Evolutionary conservation across 2,329 filamentous ascomycete genomes (phyloP).

Genomic region (Penicillium sp.): DNA sequence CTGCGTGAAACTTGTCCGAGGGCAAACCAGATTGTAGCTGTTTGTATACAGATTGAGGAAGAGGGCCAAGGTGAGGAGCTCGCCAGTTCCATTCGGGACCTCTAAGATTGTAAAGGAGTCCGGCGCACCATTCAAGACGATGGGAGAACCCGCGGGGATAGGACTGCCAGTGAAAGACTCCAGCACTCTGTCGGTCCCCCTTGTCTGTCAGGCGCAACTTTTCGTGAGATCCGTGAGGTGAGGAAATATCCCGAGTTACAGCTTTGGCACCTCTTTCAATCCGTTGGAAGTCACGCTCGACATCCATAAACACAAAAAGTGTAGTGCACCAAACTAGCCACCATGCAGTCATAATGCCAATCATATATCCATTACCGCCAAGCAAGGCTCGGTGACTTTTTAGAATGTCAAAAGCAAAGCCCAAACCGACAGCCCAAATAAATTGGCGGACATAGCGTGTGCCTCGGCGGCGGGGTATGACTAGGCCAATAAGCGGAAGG

Average conservation of each 20-base stretch:
- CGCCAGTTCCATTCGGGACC: slow-evolving; percentile 59
- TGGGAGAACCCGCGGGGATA: slow-evolving; percentile 50
- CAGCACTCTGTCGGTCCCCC: background rate
- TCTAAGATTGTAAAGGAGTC: slow-evolving; percentile 55
- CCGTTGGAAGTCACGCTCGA: slow-evolving; percentile 51
- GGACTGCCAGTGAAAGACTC: slow-evolving; percentile 49
- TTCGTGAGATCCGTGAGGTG: background rate
- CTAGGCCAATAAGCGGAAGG: slow-evolving; percentile 46
- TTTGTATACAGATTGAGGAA: slow-evolving; percentile 27
- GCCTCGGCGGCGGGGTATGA: slow-evolving; percentile 45
- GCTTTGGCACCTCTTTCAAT: slow-evolving; percentile 43
- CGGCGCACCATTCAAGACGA: slow-evolving; percentile 55
- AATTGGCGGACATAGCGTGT: slow-evolving; percentile 40
- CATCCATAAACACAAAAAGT: slow-evolving; percentile 53
- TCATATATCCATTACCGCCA: slow-evolving; percentile 50
- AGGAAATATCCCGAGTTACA: background rate
- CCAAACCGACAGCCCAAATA: slow-evolving; percentile 43
- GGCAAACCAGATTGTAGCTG: slow-evolving; percentile 20
- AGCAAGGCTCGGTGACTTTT: slow-evolving; percentile 45
- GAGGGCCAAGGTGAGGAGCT: slow-evolving; percentile 42
- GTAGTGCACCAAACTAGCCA: slow-evolving; percentile 50
- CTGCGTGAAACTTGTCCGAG: slow-evolving; percentile 12
- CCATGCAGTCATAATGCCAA: slow-evolving; percentile 53
- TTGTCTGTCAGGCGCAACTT: background rate
- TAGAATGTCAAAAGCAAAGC: slow-evolving; percentile 43